These are phyloP conservation scores for Asterochloris sp. DNA, from an alignment of 139 green algal genomes.

Conservation along the genomic window DNA sequence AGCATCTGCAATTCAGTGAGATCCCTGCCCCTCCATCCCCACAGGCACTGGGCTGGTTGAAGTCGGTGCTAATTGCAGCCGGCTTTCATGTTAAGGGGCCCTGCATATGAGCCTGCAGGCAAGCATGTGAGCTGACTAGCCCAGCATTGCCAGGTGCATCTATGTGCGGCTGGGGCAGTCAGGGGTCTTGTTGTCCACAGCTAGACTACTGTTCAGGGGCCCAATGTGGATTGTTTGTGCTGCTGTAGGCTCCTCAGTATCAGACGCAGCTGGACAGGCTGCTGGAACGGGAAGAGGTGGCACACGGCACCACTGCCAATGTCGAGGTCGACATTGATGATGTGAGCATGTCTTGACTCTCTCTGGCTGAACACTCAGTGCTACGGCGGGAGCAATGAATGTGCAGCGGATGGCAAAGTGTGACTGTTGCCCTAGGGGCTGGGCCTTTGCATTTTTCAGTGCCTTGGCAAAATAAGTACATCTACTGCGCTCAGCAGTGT, in stretches of 20 bases:
- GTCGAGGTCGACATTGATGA: conserved; percentile 49
- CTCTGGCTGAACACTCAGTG: background rate
- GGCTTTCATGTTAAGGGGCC: too few species aligned
- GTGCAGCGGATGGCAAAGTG: background rate
- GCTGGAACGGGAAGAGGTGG: conserved; percentile 67
- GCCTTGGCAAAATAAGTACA: background rate
- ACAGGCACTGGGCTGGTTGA: too few species aligned
- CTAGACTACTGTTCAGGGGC: too few species aligned
- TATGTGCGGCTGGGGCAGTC: too few species aligned
- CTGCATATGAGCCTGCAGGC: too few species aligned
- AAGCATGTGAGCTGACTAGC: too few species aligned
- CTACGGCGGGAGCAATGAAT: background rate
- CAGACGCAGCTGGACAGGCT: conserved; percentile 64
- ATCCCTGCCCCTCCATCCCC: too few species aligned
- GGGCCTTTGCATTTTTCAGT: background rate
- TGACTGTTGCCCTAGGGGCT: background rate
- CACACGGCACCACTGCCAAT: conserved; percentile 30
- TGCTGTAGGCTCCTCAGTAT: conserved; percentile 50
- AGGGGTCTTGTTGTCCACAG: too few species aligned
- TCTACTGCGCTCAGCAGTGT: background rate
- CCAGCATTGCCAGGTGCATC: too few species aligned
- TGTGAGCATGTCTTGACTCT: conserved; percentile 25
- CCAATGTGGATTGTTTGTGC: too few species aligned
- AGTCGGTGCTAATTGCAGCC: too few species aligned
- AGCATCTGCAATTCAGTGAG: too few species aligned